Conservation (phyloP, 1,284 basidiomycete species). For the Malassezia caprae region DNA sequence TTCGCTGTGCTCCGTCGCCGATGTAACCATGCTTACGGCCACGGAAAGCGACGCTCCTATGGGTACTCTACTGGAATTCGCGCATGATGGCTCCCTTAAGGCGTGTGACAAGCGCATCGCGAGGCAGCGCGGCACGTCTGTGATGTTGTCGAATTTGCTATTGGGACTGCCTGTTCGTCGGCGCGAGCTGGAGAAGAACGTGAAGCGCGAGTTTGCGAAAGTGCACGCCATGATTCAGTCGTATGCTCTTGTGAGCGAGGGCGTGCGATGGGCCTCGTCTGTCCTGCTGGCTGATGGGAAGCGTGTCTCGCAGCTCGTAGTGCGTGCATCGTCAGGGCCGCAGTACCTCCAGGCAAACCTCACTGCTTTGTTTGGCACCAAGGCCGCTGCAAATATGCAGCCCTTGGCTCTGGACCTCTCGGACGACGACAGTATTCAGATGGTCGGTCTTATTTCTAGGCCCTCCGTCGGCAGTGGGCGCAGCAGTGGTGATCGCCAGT, state of each 20-base stretch:
- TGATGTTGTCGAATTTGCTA: slow-evolving; percentile 67
- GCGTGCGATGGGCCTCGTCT: slow-evolving; percentile 66
- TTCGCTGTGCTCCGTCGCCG: slow-evolving; percentile 75
- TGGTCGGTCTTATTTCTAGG: slow-evolving; percentile 65
- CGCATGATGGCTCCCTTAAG: slow-evolving; percentile 25
- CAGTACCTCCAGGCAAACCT: slow-evolving; percentile 57
- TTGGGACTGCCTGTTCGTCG: slow-evolving; percentile 73
- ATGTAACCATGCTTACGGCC: slow-evolving; percentile 48
- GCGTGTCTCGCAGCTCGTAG: slow-evolving; percentile 52
- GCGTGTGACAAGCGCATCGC: slow-evolving; percentile 52
- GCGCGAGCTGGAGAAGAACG: slow-evolving; percentile 80
- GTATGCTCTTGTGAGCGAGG: slow-evolving; percentile 66
- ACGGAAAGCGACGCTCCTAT: slow-evolving; percentile 35
- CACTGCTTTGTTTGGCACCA: slow-evolving; percentile 73
- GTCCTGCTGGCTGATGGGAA: neutral
- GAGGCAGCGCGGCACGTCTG: slow-evolving; percentile 77
- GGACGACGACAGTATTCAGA: neutral
- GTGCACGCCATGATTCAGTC: slow-evolving; percentile 70
- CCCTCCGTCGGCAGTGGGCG: slow-evolving; percentile 62
- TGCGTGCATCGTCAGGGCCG: slow-evolving; percentile 50
- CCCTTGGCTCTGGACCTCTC: slow-evolving; percentile 57
- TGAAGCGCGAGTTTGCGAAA: slow-evolving; percentile 81
- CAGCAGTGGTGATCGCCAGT: slow-evolving; percentile 66
- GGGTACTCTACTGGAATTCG: slow-evolving; percentile 39
- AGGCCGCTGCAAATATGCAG: slow-evolving; percentile 63